Evolutionary conservation across 108 stramenopile species (phyloP).

Genomic region (Nannochloropsis oceanica): DNA sequence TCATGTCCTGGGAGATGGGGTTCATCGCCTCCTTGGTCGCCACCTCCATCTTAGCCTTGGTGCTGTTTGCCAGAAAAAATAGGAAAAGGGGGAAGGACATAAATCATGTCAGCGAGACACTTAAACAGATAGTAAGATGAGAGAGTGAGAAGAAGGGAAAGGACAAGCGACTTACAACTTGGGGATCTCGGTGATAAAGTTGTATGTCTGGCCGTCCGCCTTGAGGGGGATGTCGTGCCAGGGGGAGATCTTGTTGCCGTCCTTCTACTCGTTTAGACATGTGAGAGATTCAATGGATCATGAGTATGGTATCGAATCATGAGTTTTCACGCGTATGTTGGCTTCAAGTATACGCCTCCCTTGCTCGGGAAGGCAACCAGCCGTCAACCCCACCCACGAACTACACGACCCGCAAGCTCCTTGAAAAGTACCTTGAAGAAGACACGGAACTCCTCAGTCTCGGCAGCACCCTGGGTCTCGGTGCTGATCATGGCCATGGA

Average conservation of each 20-base stretch:
- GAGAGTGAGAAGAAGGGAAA: no score
- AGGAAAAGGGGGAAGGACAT: not conserved
- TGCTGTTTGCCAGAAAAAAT: constrained; percentile 32
- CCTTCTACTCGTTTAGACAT: constrained; percentile 7
- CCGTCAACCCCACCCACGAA: no score
- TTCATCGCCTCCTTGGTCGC: constrained; percentile 88
- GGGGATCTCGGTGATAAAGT: constrained; percentile 92
- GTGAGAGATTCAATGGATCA: not conserved
- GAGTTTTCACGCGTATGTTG: no score
- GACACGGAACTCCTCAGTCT: not conserved
- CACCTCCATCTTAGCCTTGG: constrained; percentile 97
- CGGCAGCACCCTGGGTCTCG: not conserved
- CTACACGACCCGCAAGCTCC: no score
- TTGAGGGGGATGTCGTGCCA: constrained; percentile 54
- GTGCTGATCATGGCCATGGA: not conserved
- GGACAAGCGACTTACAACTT: constrained; percentile 42
- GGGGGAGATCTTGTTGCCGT: constrained; percentile 41
- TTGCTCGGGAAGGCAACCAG: no score
- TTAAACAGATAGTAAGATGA: no score
- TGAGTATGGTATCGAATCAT: no score
- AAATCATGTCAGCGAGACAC: not conserved
- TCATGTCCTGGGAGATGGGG: constrained; percentile 95
- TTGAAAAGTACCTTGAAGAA: not conserved
- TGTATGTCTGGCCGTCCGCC: constrained; percentile 36
- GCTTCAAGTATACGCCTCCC: no score